Conservation (phyloP, 2,329 filamentous ascomycete species). For the Calonectria pseudoturangicola region DNA sequence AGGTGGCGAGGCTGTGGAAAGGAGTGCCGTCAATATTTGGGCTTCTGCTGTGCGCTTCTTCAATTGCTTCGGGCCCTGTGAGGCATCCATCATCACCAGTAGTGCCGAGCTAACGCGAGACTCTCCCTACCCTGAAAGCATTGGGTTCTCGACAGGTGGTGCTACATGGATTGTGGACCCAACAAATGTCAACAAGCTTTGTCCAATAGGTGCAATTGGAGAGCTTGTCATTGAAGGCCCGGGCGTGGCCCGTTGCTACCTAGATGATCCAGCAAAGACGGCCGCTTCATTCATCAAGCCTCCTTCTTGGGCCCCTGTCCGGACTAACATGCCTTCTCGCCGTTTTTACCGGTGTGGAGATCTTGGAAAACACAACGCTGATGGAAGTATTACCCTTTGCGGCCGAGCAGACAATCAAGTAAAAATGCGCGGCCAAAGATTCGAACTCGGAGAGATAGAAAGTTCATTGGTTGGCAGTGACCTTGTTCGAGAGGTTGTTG, state of each 20-base stretch:
- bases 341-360: constrained; percentile 22
- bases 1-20: constrained; percentile 18
- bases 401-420: constrained; percentile 24
- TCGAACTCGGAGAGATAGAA: constrained; percentile 26
- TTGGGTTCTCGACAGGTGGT: constrained; percentile 24
- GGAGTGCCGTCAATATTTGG: constrained; percentile 23
- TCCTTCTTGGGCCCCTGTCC: constrained; percentile 20
- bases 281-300: constrained; percentile 17
- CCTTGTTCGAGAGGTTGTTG: constrained; percentile 21
- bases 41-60: constrained; percentile 20
- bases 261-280: constrained; percentile 18
- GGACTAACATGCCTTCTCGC: constrained; percentile 12
- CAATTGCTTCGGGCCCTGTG: constrained; percentile 27
- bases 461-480: constrained; percentile 15
- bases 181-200: constrained; percentile 20
- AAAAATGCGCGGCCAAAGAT: constrained; percentile 27
- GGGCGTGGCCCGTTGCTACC: constrained; percentile 24
- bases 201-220: constrained; percentile 25
- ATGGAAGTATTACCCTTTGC: constrained; percentile 21
- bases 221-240: constrained; percentile 22
- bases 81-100: constrained; percentile 24
- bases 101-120: constrained; percentile 15
- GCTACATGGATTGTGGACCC: constrained; percentile 28
- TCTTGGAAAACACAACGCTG: constrained; percentile 16
- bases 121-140: constrained; percentile 24